Conservation (phyloP, 306 rosid genomes). For the Leucaena leucocephala region DNA sequence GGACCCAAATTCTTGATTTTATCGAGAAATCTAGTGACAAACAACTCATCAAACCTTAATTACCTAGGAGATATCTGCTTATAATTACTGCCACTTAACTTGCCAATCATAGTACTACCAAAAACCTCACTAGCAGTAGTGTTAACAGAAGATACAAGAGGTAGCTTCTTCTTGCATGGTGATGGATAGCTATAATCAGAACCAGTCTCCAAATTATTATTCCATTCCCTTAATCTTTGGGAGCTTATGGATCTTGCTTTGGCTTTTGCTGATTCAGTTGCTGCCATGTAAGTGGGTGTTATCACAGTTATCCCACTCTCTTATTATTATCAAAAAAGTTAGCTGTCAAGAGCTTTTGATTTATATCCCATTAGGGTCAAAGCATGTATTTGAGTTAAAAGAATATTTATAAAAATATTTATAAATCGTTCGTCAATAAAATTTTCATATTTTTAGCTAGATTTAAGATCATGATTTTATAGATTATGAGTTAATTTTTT, state of each 20-base stretch:
- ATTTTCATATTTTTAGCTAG: too few relatives aligned
- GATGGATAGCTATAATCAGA: constrained; percentile 70
- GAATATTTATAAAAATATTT: too few relatives aligned
- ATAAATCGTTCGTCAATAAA: too few relatives aligned
- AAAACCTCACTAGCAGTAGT: constrained; percentile 44
- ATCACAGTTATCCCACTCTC: constrained; percentile 25
- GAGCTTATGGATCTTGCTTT: constrained; percentile 74
- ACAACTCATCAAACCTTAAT: constrained; percentile 20
- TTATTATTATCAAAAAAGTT: too few relatives aligned
- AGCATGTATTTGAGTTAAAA: too few relatives aligned
- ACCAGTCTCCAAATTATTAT: constrained; percentile 47
- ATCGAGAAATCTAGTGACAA: background rate
- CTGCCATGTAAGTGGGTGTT: constrained; percentile 70
- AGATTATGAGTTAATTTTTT: too few relatives aligned
- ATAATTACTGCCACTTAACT: constrained; percentile 24
- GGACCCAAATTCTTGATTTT: background rate
- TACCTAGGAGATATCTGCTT: constrained; percentile 81
- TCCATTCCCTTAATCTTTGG: constrained; percentile 64
- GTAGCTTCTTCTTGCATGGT: constrained; percentile 76
- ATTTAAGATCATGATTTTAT: too few relatives aligned
- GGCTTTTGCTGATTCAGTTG: constrained; percentile 88
- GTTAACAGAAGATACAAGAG: constrained; percentile 51
- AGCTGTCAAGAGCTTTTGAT: too few relatives aligned
- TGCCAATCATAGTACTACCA: constrained; percentile 34
- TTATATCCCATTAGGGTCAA: too few relatives aligned